A percentile compares a stretch with the other conserved stretches of the same genome.
phyloP scores from a whole-genome alignment of 1,284 basidiomycete species.

The Apiotrichum gamsii region DNA sequence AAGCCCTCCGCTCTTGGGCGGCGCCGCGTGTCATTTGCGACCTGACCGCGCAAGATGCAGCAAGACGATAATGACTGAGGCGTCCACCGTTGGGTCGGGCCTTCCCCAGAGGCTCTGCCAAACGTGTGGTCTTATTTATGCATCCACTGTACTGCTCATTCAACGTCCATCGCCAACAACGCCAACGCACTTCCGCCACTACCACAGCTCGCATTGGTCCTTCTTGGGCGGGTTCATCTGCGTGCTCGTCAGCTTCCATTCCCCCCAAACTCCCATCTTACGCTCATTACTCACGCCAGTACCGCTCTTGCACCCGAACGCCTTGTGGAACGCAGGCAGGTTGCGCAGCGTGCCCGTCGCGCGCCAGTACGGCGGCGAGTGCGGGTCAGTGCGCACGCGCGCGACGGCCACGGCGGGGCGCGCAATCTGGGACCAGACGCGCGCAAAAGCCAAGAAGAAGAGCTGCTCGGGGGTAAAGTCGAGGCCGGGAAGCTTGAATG shows the following conservation, averaged over 20 bases:
- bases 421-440: conserved; percentile 32
- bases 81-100: no score
- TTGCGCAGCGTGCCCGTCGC: conserved; percentile 69
- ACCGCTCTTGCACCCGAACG: conserved; percentile 44
- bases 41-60: not conserved
- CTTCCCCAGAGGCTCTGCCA: not conserved
- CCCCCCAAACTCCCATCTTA: not conserved
- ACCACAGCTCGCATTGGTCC: conserved; percentile 41
- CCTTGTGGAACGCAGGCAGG: conserved; percentile 43
- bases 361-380: conserved; percentile 71
- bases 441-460: conserved; percentile 78
- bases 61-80: not conserved
- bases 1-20: no score
- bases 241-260: conserved; percentile 1
- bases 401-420: conserved; percentile 55
- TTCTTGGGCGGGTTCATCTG: conserved; percentile 39
- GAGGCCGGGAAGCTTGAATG: conserved; percentile 63
- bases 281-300: conserved; percentile 36
- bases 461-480: conserved; percentile 74
- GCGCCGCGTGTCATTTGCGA: no score
- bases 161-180: no score
- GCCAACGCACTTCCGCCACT: not conserved
- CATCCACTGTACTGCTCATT: no score
- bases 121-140: no score
- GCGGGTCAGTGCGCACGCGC: conserved; percentile 77